Conservation (phyloP, 176 grass and related monocot species). For the Ampelocalamus luodianensis region DNA sequence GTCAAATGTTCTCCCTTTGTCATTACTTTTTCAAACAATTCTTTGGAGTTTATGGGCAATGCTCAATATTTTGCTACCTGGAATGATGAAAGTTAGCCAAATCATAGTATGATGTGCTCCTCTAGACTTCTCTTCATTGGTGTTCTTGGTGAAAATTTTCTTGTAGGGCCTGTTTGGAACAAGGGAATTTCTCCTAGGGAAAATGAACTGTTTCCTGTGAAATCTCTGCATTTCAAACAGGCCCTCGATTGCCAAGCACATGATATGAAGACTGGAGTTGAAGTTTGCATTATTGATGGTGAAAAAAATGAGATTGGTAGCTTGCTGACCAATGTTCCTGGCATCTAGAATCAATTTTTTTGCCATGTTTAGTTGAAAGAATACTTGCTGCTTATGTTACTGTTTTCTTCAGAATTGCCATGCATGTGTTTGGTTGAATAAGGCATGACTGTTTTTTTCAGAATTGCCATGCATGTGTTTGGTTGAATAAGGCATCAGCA, state of each 20-base stretch:
- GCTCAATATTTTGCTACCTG: constrained; percentile 41
- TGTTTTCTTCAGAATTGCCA: neutral
- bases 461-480: neutral
- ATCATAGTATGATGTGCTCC: constrained; percentile 72
- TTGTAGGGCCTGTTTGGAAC: too few species aligned
- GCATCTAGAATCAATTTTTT: neutral
- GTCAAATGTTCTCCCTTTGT: neutral
- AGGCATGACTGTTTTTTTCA: neutral
- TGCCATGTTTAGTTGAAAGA: neutral
- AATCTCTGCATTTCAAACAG: neutral
- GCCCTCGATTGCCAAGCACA: neutral
- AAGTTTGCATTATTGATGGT: constrained; percentile 46
- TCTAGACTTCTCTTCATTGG: constrained; percentile 39
- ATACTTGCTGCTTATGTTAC: constrained; percentile 8
- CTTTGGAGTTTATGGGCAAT: neutral
- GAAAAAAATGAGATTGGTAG: constrained; percentile 39
- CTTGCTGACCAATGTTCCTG: constrained; percentile 35
- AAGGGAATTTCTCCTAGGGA: too few species aligned
- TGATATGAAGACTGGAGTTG: constrained; percentile 33
- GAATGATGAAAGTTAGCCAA: constrained; percentile 89
- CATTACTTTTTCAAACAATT: neutral
- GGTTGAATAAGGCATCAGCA: neutral
- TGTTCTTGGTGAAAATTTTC: neutral
- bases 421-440: neutral
- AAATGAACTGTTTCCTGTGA: neutral